phyloP scores from a whole-genome alignment of 192 early-diverging fungal species.

The Entomortierella chlamydospora region DNA sequence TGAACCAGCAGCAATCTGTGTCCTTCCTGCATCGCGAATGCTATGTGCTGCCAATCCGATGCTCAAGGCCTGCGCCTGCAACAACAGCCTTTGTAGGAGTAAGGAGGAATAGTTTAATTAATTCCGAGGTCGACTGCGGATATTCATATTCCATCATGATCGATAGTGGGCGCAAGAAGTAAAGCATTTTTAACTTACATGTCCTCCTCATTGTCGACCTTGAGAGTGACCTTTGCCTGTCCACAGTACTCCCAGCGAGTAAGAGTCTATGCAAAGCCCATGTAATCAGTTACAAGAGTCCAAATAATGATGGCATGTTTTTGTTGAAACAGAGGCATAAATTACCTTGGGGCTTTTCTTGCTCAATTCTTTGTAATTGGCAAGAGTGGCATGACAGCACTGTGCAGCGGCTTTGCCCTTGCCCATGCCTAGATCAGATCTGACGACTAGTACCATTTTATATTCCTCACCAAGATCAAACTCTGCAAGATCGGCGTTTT shows the following conservation, averaged over 20 bases:
- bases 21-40: conserved; percentile 93
- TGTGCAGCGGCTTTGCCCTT: conserved; percentile 97
- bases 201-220: conserved; percentile 79
- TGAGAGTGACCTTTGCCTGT: conserved; percentile 89
- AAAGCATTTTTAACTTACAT: conserved; percentile 64
- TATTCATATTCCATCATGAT: too few relatives aligned
- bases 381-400: conserved; percentile 93
- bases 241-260: conserved; percentile 81
- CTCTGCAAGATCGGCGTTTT: conserved; percentile 32
- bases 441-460: conserved; percentile 72
- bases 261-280: conserved; percentile 48
- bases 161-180: not conserved
- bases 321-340: too few relatives aligned
- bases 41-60: conserved; percentile 74
- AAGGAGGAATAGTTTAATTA: not conserved
- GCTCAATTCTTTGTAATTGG: conserved; percentile 74
- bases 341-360: conserved; percentile 60
- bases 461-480: conserved; percentile 42
- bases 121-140: not conserved
- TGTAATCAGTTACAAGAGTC: too few relatives aligned
- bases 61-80: conserved; percentile 71
- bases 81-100: conserved; percentile 61
- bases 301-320: too few relatives aligned
- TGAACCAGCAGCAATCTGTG: conserved; percentile 92
- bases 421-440: conserved; percentile 92